Base-by-base conservation (phyloP, 139 green algal genomes). In the Haematococcus lacustris region DNA sequence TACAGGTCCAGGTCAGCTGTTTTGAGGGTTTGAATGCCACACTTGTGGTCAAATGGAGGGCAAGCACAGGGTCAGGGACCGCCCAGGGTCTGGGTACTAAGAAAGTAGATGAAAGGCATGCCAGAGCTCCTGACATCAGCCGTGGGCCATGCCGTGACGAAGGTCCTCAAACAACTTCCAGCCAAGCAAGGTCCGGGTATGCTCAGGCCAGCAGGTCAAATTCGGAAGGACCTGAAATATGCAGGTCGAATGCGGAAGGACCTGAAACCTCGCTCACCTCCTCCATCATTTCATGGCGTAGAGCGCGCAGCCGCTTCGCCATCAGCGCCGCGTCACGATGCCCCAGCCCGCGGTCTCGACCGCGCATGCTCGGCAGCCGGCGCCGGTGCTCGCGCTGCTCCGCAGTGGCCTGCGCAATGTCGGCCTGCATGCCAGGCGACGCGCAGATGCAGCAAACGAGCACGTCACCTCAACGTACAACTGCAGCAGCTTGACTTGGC, bases 311-410 rank as follows among this genome's bases (percentile, higher is more conserved):
- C 26, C 37, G 21, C 47, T 64, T 61, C 2, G 17, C 37, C 66
- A 71, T 37, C 13, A 74, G 38, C 1, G 57, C 39, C 32, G 25
- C 71, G 66, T 75, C 71, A 4, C 71, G 34, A 71, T 77, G 71
- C 25, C 76, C 71, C 71, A 82, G 71, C 1, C 76, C 71, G 30
- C 71, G 59, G 78, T 80, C 78, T 5, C 78, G 71, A 1, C 78
- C 78, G 3, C 71, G 53, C 28, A 84, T 73, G 21, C 30, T 38
- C 33, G 74, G 78, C 78, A 84, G 78, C 39, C 53, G 66, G 33
- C 39, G 71, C 2, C 32, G 37, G 34, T 79, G 32, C 39, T 78
- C 39, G 0, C 74, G 63, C 38, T 80, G 71, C 71, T 68, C 51
- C 43, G 32, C 59, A 35, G 35, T 9, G 9, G 35, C 50, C 13